Conservation (phyloP, 352 stramenopile species). For the Globisporangium takayamanum region DNA sequence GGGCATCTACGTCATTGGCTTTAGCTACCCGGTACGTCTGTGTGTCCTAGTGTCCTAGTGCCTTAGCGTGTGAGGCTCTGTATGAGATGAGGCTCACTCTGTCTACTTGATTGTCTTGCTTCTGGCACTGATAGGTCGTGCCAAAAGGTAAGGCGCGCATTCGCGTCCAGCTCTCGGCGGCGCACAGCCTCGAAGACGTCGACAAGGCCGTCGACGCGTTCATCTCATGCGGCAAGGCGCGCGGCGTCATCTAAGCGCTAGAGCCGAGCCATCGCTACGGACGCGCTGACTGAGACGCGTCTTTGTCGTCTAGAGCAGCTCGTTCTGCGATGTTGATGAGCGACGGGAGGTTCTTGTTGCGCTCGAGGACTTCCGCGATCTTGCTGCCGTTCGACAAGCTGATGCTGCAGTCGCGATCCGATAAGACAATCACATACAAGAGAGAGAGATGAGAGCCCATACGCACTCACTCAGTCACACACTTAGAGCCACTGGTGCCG, state of each 20-base stretch:
- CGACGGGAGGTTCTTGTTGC: constrained; percentile 47
- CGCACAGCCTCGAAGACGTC: constrained; percentile 89
- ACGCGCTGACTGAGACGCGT: background rate
- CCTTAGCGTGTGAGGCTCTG: background rate
- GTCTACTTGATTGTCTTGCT: background rate
- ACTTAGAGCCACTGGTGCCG: background rate
- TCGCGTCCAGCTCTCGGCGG: constrained; percentile 88
- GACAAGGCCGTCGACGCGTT: constrained; percentile 90
- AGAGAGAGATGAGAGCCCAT: constrained; percentile 11
- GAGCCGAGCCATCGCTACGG: background rate
- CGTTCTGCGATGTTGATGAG: constrained; percentile 36
- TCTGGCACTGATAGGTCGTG: constrained; percentile 52
- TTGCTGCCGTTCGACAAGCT: constrained; percentile 31
- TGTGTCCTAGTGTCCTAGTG: background rate
- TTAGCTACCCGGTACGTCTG: constrained; percentile 90
- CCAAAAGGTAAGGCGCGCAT: constrained; percentile 90
- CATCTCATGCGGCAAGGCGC: constrained; percentile 85
- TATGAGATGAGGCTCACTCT: background rate
- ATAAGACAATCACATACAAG: background rate
- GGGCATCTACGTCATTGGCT: constrained; percentile 94
- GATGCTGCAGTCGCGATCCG: constrained; percentile 23
- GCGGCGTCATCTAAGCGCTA: constrained; percentile 45
- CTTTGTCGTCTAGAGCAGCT: background rate
- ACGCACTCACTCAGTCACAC: background rate
- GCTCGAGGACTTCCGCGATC: constrained; percentile 34